phyloP scores from a whole-genome alignment of 2,329 filamentous ascomycete genomes.

The Huntiella bhutanensis region DNA sequence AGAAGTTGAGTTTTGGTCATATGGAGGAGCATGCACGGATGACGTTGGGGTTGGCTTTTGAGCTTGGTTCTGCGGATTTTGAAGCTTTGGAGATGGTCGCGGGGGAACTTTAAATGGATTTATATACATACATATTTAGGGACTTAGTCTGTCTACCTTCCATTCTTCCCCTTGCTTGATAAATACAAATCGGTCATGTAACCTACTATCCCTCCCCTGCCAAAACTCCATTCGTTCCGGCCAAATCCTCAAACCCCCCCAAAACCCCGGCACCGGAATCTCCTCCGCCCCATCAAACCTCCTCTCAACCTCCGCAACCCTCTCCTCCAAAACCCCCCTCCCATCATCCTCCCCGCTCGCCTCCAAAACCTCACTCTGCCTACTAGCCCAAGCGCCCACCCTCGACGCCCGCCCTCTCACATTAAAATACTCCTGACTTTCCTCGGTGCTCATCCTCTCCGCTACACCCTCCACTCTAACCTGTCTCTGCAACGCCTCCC shows the following conservation, averaged over 20 bases:
- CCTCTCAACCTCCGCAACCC: conserved; percentile 59
- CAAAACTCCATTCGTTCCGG: conserved; percentile 89
- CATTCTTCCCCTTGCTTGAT: conserved; percentile 30
- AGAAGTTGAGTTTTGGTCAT: conserved; percentile 47
- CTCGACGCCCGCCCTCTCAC: conserved; percentile 59
- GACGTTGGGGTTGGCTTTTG: conserved; percentile 28
- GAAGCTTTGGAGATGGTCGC: conserved; percentile 18
- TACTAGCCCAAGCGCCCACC: conserved; percentile 84
- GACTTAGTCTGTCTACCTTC: conserved; percentile 56
- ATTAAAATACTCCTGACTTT: conserved; percentile 53
- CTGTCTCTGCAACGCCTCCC: conserved; percentile 71
- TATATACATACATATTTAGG: conserved; percentile 22
- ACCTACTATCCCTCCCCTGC: conserved; percentile 71
- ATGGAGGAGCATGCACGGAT: conserved; percentile 43
- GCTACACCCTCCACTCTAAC: conserved; percentile 70
- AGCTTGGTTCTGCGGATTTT: conserved; percentile 47
- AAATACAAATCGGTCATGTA: conserved; percentile 91
- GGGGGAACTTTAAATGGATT: conserved; percentile 16
- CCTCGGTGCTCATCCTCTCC: conserved; percentile 45
- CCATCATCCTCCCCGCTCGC: conserved; percentile 37
- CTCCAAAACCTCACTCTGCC: conserved; percentile 60
- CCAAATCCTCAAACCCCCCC: conserved; percentile 76
- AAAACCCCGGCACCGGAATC: conserved; percentile 84
- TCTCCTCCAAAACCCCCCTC: conserved; percentile 52
- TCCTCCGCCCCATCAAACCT: conserved; percentile 55